A percentile compares a stretch with the other conserved stretches of the same genome.
Evolutionary conservation across 495 filamentous ascomycete genomes (phyloP).

Genomic region (Articulospora tetracladia): DNA sequence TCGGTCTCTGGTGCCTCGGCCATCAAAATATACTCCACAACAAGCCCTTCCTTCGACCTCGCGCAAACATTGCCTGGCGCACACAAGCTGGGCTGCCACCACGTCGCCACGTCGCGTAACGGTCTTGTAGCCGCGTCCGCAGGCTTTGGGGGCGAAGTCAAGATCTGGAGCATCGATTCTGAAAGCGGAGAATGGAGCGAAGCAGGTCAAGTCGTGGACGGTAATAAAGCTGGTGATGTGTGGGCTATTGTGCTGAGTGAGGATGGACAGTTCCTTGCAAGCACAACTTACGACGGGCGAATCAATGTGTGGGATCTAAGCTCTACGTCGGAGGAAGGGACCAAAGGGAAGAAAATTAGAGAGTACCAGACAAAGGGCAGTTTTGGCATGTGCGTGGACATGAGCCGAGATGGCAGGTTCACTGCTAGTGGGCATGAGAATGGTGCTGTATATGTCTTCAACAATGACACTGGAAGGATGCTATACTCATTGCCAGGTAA

Average conservation of each 20-base stretch:
- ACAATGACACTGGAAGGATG: constrained; percentile 81
- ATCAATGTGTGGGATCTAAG: constrained; percentile 82
- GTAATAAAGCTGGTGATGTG: constrained; percentile 55
- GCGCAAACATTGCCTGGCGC: constrained; percentile 69
- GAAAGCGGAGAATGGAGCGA: constrained; percentile 52
- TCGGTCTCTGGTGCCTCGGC: constrained; percentile 79
- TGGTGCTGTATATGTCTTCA: constrained; percentile 92
- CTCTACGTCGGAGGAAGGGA: constrained; percentile 23
- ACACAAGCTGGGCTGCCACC: constrained; percentile 86
- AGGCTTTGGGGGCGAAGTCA: constrained; percentile 83
- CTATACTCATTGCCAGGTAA: constrained; percentile 80
- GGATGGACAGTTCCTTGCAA: constrained; percentile 77
- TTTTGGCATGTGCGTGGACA: constrained; percentile 84
- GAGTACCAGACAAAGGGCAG: constrained; percentile 88
- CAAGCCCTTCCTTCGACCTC: constrained; percentile 65
- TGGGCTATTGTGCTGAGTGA: constrained; percentile 87
- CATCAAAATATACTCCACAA: constrained; percentile 72
- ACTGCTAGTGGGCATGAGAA: constrained; percentile 92
- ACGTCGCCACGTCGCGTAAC: constrained; percentile 65
- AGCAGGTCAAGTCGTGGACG: constrained; percentile 26
- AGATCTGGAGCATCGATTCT: constrained; percentile 62
- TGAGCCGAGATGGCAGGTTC: constrained; percentile 71
- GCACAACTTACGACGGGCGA: constrained; percentile 76
- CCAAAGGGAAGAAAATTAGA: constrained; percentile 52
- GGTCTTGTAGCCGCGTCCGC: constrained; percentile 72